Evolutionary conservation across 331 rosid genomes (phyloP), one percentile per base, ranked within the genome.

Genomic region (Malus hybrid): DNA sequence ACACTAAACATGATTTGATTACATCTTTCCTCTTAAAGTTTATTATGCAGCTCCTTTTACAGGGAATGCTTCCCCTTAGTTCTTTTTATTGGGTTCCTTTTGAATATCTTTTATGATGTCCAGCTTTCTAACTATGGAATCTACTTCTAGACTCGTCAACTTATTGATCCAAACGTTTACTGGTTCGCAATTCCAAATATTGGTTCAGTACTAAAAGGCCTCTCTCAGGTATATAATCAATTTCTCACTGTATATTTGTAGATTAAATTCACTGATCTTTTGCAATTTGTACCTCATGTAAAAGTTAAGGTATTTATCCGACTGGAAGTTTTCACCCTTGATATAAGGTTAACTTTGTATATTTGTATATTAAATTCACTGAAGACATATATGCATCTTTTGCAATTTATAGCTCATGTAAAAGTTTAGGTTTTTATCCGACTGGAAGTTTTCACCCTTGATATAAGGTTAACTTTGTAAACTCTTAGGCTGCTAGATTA

Each of bases 121-220:
- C 52, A 22, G 69, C 50, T 81, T 29, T 73, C 76, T 79, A 77
- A 80, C 73, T 52, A 33, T 79, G 52, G 15, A 70, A 11, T 79
- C 70, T 78, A 22, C 71, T 68, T 78, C 42, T 44, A 94, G 99
- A 90, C 87, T 74, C 93, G 96, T 70, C 96, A 94, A 76, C 96
- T 92, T 80, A 87, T 94, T 75, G 97, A 94, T 87, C 93, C 89
- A 69, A 88, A 81, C 86, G 82, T 84, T 83, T 92, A 92, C 86
- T 92, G 97, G 96, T 88, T 92, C 19, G 87, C 92, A 75, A 88
- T 94, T 84, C 96, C 99, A 77, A 90, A 85, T 84, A 85, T 94
- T 46, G 99, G 99, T 78, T 79, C 96, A 59, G 81, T 89, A 71
- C 96, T 94, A 12, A 94, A 87, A 82, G 96, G 93, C 74, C 88